These are phyloP conservation scores for Aspergillus hancockii DNA, from an alignment of 495 filamentous ascomycete genomes.

Conservation along the genomic window DNA sequence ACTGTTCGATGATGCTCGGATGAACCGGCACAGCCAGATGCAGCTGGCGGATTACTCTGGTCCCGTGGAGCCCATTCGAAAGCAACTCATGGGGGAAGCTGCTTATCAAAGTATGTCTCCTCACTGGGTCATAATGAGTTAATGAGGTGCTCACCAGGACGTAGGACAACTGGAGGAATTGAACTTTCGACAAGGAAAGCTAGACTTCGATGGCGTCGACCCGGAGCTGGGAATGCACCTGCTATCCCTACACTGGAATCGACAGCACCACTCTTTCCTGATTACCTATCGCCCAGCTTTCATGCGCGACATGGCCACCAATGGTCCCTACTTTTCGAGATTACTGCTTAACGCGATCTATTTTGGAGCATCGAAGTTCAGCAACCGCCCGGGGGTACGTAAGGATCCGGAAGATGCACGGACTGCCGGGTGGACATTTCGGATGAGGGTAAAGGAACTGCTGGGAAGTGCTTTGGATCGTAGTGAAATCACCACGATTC, in stretches of 20 bases:
- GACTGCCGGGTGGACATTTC: slow-evolving; percentile 39
- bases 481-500: too few relatives aligned
- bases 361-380: slow-evolving; percentile 41
- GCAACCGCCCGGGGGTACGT: slow-evolving; percentile 31
- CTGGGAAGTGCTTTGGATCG: too few relatives aligned
- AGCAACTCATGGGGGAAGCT: too few relatives aligned
- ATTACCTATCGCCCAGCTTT: slow-evolving; percentile 37
- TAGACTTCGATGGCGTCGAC: slow-evolving; percentile 47
- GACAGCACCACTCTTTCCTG: slow-evolving; percentile 35
- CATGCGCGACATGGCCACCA: slow-evolving; percentile 41
- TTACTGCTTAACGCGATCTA: slow-evolving; percentile 50
- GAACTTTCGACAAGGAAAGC: slow-evolving; percentile 27
- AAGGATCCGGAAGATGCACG: slow-evolving; percentile 33
- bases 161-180: slow-evolving; percentile 34
- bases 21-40: slow-evolving; percentile 8
- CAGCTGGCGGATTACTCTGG: too few relatives aligned
- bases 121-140: too few relatives aligned
- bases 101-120: too few relatives aligned
- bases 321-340: slow-evolving; percentile 48
- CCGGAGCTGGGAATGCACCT: slow-evolving; percentile 43
- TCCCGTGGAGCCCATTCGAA: too few relatives aligned
- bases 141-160: too few relatives aligned
- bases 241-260: slow-evolving; percentile 40
- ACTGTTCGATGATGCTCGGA: slow-evolving; percentile 31
- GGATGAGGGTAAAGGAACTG: too few relatives aligned